A percentile compares a stretch with the other conserved stretches of the same genome.
phyloP scores from a whole-genome alignment of 1,284 basidiomycete genomes.

The Marasmius fiardii region DNA sequence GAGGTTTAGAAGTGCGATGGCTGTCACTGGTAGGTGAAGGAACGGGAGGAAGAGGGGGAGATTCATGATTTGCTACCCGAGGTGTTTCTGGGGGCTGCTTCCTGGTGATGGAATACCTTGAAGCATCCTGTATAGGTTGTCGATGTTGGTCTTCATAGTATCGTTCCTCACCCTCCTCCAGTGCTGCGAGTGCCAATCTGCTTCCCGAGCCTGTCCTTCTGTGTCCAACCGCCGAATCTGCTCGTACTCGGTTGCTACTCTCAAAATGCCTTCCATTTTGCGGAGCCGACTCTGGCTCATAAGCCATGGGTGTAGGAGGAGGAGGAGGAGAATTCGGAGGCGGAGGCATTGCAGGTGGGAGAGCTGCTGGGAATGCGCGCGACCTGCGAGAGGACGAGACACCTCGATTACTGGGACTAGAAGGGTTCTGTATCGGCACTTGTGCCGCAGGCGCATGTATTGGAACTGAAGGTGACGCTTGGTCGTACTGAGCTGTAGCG shows the following conservation, averaged over 20 bases:
- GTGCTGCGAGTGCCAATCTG: conserved; percentile 50
- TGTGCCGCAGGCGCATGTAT: conserved; percentile 20
- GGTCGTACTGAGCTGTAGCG: conserved; percentile 33
- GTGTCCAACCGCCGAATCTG: conserved; percentile 45
- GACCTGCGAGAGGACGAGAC: conserved; percentile 30
- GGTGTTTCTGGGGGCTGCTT: conserved; percentile 20
- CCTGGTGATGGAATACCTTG: conserved; percentile 16
- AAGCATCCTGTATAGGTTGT: conserved; percentile 12
- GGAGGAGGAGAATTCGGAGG: conserved; percentile 62
- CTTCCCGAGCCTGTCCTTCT: conserved; percentile 53
- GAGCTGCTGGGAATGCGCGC: conserved; percentile 48
- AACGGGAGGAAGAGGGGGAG: conserved; percentile 64
- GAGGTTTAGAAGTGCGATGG: conserved; percentile 34
- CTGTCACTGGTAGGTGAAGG: conserved; percentile 45
- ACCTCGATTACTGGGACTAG: conserved; percentile 1
- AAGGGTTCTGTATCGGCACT: conserved; percentile 20
- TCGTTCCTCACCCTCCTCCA: conserved; percentile 58
- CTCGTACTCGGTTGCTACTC: conserved; percentile 37
- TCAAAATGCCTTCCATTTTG: conserved; percentile 30
- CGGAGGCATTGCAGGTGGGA: conserved; percentile 65
- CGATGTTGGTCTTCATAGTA: conserved; percentile 22
- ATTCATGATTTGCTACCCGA: conserved; percentile 44
- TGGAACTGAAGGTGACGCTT: conserved; percentile 18
- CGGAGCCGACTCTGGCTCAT: conserved; percentile 27
- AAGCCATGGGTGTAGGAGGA: conserved; percentile 39